phyloP scores from a whole-genome alignment of 2,329 filamentous ascomycete species.

The Ophiostoma sp. region DNA sequence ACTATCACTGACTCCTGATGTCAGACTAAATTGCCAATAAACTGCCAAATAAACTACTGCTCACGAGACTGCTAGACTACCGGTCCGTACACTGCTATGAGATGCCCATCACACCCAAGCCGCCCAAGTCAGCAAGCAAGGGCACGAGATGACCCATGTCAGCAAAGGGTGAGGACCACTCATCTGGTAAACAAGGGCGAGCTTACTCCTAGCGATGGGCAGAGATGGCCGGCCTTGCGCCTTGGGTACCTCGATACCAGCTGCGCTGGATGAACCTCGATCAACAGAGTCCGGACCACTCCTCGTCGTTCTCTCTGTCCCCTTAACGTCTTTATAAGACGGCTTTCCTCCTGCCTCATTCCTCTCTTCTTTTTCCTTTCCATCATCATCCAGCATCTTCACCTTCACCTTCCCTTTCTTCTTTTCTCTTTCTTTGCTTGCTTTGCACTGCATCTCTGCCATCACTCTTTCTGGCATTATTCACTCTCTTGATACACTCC shows the following conservation, averaged over 20 bases:
- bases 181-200: neutral
- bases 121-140: neutral
- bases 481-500: slow-evolving; percentile 20
- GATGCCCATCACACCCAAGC: neutral
- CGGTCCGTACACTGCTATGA: neutral
- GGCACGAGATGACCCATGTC: slow-evolving; percentile 7
- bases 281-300: neutral
- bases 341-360: slow-evolving; percentile 17
- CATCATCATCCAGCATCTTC: slow-evolving; percentile 21
- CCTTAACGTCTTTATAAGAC: slow-evolving; percentile 18
- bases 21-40: neutral
- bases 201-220: no score
- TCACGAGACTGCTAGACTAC: neutral
- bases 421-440: slow-evolving; percentile 2
- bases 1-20: neutral
- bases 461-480: slow-evolving; percentile 18
- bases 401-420: slow-evolving; percentile 12
- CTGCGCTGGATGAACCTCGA: neutral
- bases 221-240: neutral
- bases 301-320: slow-evolving; percentile 6
- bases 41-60: neutral
- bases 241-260: neutral
- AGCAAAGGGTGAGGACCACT: neutral
- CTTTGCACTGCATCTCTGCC: slow-evolving; percentile 12
- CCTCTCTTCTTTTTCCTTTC: slow-evolving; percentile 8